Evolutionary conservation across 2,329 filamentous ascomycete genomes (phyloP).

Genomic region (Cordyceps militaris): DNA sequence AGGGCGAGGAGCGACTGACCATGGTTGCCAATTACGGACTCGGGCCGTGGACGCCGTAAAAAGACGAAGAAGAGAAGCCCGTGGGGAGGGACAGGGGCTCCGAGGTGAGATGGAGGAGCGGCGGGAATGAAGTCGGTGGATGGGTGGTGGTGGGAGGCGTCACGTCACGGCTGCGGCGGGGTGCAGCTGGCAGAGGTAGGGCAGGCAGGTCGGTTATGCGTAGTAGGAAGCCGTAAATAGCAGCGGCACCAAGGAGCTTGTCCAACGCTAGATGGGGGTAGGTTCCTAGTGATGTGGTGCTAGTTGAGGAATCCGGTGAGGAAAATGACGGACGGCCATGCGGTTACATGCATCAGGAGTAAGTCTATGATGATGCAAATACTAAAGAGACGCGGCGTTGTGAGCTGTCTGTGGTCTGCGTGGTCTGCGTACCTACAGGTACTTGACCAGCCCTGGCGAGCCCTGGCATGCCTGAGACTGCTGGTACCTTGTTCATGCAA

Average conservation of each 20-base stretch:
- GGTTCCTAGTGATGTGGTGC: not conserved
- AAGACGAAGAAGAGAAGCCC: conserved; percentile 11
- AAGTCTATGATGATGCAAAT: conserved; percentile 8
- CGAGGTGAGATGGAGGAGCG: conserved; percentile 8
- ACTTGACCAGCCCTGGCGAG: not conserved
- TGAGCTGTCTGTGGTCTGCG: no score
- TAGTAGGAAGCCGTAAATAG: not conserved
- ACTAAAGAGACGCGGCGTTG: not conserved
- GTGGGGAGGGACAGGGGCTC: conserved; percentile 5
- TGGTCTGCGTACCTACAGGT: not conserved
- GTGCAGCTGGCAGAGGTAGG: conserved; percentile 1
- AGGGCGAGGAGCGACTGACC: not conserved
- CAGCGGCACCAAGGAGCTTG: not conserved
- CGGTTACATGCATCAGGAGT: not conserved
- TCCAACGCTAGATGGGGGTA: not conserved
- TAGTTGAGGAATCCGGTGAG: not conserved
- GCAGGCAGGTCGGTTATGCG: not conserved
- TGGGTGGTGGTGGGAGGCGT: conserved; percentile 5
- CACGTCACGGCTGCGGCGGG: conserved; percentile 12
- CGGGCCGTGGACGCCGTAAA: not conserved
- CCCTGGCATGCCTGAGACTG: not conserved
- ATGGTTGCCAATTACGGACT: conserved; percentile 10
- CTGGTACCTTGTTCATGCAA: not conserved
- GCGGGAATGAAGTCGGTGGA: conserved; percentile 4
- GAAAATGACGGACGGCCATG: not conserved